These are phyloP conservation scores for Oenanthe sinensis DNA, from an alignment of 129 eudicot genomes.

Conservation along the genomic window DNA sequence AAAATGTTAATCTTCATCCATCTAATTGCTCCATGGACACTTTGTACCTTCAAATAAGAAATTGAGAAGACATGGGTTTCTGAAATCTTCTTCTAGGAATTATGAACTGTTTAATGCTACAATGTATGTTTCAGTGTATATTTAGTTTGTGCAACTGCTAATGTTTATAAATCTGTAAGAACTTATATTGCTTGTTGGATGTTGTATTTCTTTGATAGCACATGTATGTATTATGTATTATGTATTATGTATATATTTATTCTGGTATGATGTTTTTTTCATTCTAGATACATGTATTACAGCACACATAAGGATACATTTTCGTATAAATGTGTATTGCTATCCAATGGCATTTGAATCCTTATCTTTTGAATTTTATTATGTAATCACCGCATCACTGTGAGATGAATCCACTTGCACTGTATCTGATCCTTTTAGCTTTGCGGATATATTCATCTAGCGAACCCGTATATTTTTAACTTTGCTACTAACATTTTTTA, in stretches of 20 bases:
- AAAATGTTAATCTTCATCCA: background rate
- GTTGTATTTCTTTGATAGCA: too few relatives aligned
- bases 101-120: too few relatives aligned
- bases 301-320: background rate
- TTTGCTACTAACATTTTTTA: background rate
- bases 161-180: too few relatives aligned
- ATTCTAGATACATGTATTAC: background rate
- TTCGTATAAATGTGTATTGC: background rate
- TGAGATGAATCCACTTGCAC: background rate
- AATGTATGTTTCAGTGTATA: too few relatives aligned
- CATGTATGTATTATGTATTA: too few relatives aligned
- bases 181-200: too few relatives aligned
- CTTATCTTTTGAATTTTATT: too few relatives aligned
- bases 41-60: background rate
- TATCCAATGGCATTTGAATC: background rate
- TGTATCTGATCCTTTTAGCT: background rate
- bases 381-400: background rate
- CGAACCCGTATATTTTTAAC: background rate
- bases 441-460: background rate
- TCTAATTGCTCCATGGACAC: background rate
- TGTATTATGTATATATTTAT: too few relatives aligned
- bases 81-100: background rate
- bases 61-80: background rate
- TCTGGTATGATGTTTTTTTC: background rate
- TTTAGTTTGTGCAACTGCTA: too few relatives aligned